Base-by-base conservation (phyloP, 352 stramenopile species). In the Saprolegnia diclina region DNA sequence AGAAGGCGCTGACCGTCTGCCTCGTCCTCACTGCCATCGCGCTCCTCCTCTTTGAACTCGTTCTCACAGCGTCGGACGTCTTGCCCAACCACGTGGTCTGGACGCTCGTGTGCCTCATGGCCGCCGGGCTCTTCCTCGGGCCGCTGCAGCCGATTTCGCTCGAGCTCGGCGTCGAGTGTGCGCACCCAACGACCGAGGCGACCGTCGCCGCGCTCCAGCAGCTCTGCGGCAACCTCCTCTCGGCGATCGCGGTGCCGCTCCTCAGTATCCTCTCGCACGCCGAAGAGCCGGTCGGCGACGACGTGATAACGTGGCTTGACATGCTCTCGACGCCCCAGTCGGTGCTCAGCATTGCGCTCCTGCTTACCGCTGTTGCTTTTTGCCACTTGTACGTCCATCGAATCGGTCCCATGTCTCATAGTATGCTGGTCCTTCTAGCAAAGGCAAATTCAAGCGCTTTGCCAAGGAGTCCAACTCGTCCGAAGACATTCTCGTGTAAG, bases 191-290 rank as follows among this genome's bases (percentile, higher is more conserved):
- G 3, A 92, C 82, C 48, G 83, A 90, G 56, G 81, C 83, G 6
- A 90, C 83, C 0, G 83, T 92, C 50, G 83, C 83, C 21, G 83
- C 83, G 21, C 74, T 92, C 0, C 82, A 90, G 45, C 83, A 92
- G 45, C 80, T 92, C 54, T 90, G 80, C 67, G 83, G 83, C 11
- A 92, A 92, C 63, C 87, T 90, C 24, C 59, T 92, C 1, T 90
- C 82, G 26, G 83, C 81, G 9, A 75, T 88, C 38, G 21, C 85
- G 0, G 81, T 91, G 13, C 83, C 81, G 13, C 73, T 74, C 0
- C 62, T 91, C 11, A 85, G 79, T 63, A 64, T 77, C 4, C 38
- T 88, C 13, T 74, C 71, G 77, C 4, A 79, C 67, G 0, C 73
- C 80, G 48, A 74, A 65, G 26, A 76, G 80, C 38, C 54, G 56